These are phyloP conservation scores for Oryza officinalis DNA, from an alignment of 176 grass and related monocot species.

Conservation along the genomic window DNA sequence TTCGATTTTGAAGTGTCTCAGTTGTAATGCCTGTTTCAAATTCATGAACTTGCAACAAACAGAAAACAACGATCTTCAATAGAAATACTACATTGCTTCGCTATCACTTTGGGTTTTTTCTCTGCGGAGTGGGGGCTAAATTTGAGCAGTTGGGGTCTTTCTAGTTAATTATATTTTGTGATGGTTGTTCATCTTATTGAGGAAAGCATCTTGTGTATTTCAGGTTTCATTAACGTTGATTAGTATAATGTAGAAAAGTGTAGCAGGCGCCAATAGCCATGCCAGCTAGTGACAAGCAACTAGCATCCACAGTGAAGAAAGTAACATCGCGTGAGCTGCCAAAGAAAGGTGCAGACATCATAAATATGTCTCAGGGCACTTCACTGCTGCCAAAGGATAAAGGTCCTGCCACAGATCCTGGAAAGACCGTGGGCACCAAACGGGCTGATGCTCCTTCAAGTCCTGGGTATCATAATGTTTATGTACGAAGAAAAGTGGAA, in stretches of 20 bases:
- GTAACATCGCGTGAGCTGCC: conserved; percentile 35
- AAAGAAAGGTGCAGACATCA: conserved; percentile 43
- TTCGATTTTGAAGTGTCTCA: not conserved
- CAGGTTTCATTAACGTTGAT: conserved; percentile 24
- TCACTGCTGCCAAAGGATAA: conserved; percentile 51
- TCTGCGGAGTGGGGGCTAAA: not conserved
- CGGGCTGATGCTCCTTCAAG: conserved; percentile 49
- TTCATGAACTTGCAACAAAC: conserved; percentile 1
- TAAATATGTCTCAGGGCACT: conserved; percentile 47
- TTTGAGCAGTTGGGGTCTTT: not conserved
- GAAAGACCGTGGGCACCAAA: conserved; percentile 47
- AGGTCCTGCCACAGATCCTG: conserved; percentile 35
- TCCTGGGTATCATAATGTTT: conserved; percentile 68
- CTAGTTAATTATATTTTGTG: conserved; percentile 13
- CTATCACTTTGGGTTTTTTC: not conserved
- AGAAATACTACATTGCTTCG: not conserved
- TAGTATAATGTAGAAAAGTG: conserved; percentile 15
- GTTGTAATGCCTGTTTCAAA: not conserved
- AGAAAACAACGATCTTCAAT: not conserved
- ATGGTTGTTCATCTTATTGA: conserved; percentile 16
- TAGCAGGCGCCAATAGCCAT: conserved; percentile 23
- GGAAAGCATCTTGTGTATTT: conserved; percentile 20
- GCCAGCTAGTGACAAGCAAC: conserved; percentile 49
- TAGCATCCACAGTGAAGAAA: conserved; percentile 45
- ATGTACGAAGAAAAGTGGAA: conserved; percentile 76